These are phyloP conservation scores for Lithospermum erythrorhizon DNA, from an alignment of 257 asterid species.

Conservation along the genomic window DNA sequence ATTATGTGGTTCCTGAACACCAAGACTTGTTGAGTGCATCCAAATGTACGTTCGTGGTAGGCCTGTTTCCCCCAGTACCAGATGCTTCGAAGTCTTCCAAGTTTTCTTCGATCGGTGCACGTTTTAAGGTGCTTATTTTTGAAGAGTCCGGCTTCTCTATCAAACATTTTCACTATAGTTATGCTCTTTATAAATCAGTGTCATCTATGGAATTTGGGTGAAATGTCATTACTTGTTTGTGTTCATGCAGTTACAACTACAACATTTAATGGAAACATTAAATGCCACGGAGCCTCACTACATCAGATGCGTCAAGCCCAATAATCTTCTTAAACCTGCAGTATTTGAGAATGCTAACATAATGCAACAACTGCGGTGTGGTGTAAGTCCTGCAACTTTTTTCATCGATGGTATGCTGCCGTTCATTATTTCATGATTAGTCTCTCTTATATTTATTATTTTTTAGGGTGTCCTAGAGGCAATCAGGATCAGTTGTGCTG, in stretches of 20 bases:
- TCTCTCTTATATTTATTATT: constrained; percentile 13
- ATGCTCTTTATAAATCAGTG: background rate
- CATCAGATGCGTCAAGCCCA: constrained; percentile 95
- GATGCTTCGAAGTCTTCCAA: constrained; percentile 89
- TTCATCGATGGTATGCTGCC: constrained; percentile 5
- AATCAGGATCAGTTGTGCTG: constrained; percentile 95
- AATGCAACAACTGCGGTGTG: constrained; percentile 93
- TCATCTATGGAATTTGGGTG: background rate
- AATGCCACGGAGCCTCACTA: constrained; percentile 96
- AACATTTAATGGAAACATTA: constrained; percentile 83
- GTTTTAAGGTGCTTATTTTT: constrained; percentile 66
- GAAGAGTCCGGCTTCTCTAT: background rate
- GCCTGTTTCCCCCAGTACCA: constrained; percentile 78
- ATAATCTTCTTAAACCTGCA: constrained; percentile 91
- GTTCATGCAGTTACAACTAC: constrained; percentile 80
- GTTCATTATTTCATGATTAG: constrained; percentile 5
- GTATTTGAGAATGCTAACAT: constrained; percentile 81
- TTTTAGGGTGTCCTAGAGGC: constrained; percentile 97
- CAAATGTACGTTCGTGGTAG: constrained; percentile 86
- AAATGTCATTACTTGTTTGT: constrained; percentile 6
- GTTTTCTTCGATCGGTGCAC: constrained; percentile 96
- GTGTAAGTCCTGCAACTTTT: constrained; percentile 53
- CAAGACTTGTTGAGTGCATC: constrained; percentile 88
- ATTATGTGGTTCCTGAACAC: constrained; percentile 91
- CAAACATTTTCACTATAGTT: background rate